Base-by-base conservation (phyloP, 495 filamentous ascomycete species). In the Lepidopterella palustris region DNA sequence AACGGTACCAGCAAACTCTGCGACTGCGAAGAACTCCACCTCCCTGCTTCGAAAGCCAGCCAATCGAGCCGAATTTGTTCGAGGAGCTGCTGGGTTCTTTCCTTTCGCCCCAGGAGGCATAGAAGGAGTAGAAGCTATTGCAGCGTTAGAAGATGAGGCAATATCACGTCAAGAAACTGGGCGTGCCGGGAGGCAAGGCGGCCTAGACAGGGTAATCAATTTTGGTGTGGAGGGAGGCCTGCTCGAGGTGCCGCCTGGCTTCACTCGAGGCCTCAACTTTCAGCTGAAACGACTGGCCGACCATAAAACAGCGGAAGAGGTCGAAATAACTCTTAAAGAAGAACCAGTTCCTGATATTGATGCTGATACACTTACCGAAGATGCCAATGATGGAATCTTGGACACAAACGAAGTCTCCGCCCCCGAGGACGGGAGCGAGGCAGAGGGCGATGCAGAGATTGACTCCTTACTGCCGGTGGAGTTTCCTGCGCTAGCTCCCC, bases 1-100 rank as follows among this genome's bases (percentile, higher is more conserved):
- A 51, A 97, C 93, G 0, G 84, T 97, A 24, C 92, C 92, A 15
- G 91, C 92, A 23, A 85, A 82, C 58, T 92, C 88, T 58, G 90
- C 89, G 1, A 97, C 87, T 18, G 93, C 93, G 4, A 98, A 98
- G 75, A 96, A 95, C 67, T 97, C 92, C 23, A 98, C 95, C 0
- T 96, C 91, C 0, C 77, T 98, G 35, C 74, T 88, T 9, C 82
- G 93, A 39, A 93, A 93, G 65, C 92, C 92, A 25, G 93, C 92
- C 39, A 84, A 82, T 58, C 82, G 88, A 62, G 90, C 89, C 35
- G 92, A 97, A 53, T 96, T 97, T 71, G 92, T 98, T 21, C 81
- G 93, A n/a, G 93, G 93, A 15, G 91, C 87, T 20, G 89, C 92
- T 21, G 95, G 93, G 0, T 97, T 96, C 75, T 93, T 96, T 61